phyloP scores from a whole-genome alignment of 108 stramenopile genomes.

The Asterionellopsis glacialis region DNA sequence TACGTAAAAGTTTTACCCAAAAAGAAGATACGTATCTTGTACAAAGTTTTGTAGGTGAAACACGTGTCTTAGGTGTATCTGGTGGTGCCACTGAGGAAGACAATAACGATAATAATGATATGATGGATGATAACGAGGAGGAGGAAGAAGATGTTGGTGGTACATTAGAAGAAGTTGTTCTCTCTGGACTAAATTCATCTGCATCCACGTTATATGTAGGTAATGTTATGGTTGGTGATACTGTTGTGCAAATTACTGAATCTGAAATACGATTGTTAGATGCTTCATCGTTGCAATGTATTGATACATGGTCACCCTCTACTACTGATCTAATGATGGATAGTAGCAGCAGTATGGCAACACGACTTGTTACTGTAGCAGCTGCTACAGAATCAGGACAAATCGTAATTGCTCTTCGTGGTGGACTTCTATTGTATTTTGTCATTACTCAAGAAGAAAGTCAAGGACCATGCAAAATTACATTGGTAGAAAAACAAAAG shows the following conservation, averaged over 20 bases:
- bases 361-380: conserved; percentile 81
- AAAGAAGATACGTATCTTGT: conserved; percentile 86
- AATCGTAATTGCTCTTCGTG: conserved; percentile 69
- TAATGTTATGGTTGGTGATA: conserved; percentile 8
- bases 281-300: conserved; percentile 29
- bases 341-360: conserved; percentile 16
- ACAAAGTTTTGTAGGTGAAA: conserved; percentile 90
- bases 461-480: conserved; percentile 32
- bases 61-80: conserved; percentile 84
- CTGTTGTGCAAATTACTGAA: conserved; percentile 81
- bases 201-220: conserved; percentile 29
- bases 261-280: conserved; percentile 60
- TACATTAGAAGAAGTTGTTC: conserved; percentile 50
- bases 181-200: conserved; percentile 66
- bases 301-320: conserved; percentile 43
- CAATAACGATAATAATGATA: conserved; percentile 53
- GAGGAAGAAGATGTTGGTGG: conserved; percentile 42
- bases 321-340: conserved; percentile 12
- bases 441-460: not conserved
- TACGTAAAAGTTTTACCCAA: conserved; percentile 53
- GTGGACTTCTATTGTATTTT: conserved; percentile 73
- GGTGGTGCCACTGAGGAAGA: conserved; percentile 22
- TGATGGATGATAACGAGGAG: conserved; percentile 23
- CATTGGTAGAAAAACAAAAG: conserved; percentile 23
- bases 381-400: conserved; percentile 87